Conservation (phyloP, 805 yeast species). For the Nakazawaea ishiwadae region DNA sequence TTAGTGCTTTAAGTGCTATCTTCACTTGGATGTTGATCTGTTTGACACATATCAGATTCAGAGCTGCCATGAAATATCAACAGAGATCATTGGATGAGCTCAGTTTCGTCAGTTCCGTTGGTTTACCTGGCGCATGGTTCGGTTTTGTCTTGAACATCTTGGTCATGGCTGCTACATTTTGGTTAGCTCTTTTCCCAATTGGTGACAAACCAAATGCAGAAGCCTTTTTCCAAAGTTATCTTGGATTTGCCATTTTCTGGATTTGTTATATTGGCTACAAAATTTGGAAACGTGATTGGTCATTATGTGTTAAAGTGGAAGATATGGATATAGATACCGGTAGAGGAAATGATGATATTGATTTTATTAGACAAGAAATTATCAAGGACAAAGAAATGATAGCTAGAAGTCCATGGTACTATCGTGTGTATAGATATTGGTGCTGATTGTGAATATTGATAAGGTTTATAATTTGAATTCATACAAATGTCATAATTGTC, state of each 20-base stretch:
- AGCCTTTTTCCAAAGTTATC: constrained; percentile 38
- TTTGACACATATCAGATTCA: constrained; percentile 38
- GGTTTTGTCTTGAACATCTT: constrained; percentile 30
- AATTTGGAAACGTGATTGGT: constrained; percentile 4
- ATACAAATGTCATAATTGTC: no score
- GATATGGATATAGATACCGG: constrained; percentile 5
- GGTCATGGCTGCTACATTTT: constrained; percentile 41
- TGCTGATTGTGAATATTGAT: no score
- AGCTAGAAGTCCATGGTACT: background rate
- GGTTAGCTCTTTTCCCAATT: constrained; percentile 44
- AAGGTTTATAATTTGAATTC: no score
- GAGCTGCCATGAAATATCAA: constrained; percentile 39
- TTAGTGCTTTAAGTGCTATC: constrained; percentile 42
- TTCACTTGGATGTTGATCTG: constrained; percentile 48
- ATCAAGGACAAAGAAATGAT: background rate
- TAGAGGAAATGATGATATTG: background rate
- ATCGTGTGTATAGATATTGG: constrained; percentile 4
- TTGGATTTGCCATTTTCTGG: constrained; percentile 44
- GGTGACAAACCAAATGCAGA: constrained; percentile 26
- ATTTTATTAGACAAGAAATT: constrained; percentile 4
- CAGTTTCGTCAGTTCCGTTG: constrained; percentile 36
- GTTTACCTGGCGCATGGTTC: constrained; percentile 36
- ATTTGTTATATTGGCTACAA: constrained; percentile 27
- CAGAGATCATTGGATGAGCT: constrained; percentile 36
- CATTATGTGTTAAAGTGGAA: background rate